Percentiles rank a stretch among this genome's conserved stretches.
Conservation (phyloP, 129 eudicot species). For the Pseudognaphalium luteoalbum region DNA sequence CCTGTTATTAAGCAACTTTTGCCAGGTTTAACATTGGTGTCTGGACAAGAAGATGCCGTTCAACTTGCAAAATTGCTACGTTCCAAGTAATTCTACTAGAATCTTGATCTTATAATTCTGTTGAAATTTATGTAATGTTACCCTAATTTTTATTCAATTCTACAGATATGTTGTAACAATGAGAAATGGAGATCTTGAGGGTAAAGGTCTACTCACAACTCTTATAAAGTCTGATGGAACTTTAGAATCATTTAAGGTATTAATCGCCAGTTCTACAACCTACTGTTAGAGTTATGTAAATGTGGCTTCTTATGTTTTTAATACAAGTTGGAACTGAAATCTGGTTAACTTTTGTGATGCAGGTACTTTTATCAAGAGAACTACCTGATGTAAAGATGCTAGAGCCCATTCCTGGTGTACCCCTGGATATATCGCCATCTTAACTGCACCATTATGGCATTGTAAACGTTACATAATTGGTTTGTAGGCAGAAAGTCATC, state of each 20-base stretch:
- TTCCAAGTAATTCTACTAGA: constrained; percentile 54
- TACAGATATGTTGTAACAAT: constrained; percentile 78
- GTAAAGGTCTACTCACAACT: constrained; percentile 79
- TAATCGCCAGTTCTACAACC: not conserved
- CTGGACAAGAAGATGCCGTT: constrained; percentile 94
- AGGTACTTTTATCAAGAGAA: constrained; percentile 65
- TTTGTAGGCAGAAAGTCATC: not conserved
- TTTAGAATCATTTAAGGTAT: constrained; percentile 83
- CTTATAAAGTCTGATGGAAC: constrained; percentile 70
- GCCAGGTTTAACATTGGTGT: constrained; percentile 69
- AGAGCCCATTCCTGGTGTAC: constrained; percentile 79
- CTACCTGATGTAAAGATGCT: constrained; percentile 60
- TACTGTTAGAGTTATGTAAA: not conserved
- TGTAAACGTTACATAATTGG: not conserved
- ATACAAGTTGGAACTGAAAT: not conserved
- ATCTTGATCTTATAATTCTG: not conserved
- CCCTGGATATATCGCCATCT: constrained; percentile 50
- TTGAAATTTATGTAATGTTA: not conserved
- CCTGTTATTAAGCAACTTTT: constrained; percentile 88
- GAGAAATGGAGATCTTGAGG: constrained; percentile 93
- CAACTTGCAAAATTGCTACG: constrained; percentile 67
- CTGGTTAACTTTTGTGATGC: constrained; percentile 27
- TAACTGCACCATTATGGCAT: not conserved
- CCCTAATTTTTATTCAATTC: not conserved
- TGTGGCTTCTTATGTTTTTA: not conserved